Percentiles rank a stretch among this genome's conserved stretches.
Evolutionary conservation across 768 basidiomycete genomes (phyloP).

Genomic region (Leccinum broughii): DNA sequence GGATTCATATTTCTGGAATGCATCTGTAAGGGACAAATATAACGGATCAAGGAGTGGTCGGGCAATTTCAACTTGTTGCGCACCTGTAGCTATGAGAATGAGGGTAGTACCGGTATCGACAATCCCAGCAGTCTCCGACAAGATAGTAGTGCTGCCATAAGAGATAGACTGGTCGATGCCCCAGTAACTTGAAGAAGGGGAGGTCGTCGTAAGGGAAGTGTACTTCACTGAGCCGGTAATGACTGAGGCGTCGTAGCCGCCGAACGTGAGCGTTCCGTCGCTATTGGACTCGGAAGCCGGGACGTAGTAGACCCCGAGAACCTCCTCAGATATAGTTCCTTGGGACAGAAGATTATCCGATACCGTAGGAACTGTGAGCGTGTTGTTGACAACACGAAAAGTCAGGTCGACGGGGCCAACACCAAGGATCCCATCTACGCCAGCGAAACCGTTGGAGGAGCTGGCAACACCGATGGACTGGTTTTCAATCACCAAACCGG

Average conservation of each 20-base stretch:
- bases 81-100: slow-evolving; percentile 30
- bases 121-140: slow-evolving; percentile 19
- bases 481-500: slow-evolving; percentile 1
- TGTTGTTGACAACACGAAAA: slow-evolving; percentile 17
- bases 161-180: slow-evolving; percentile 28
- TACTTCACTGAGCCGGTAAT: slow-evolving; percentile 19
- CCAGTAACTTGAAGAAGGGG: slow-evolving; percentile 29
- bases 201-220: slow-evolving; percentile 23
- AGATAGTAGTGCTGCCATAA: neutral
- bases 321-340: slow-evolving; percentile 25
- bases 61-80: neutral
- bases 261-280: slow-evolving; percentile 29
- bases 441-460: slow-evolving; percentile 5
- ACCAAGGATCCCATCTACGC: slow-evolving; percentile 42
- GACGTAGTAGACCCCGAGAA: slow-evolving; percentile 35
- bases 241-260: slow-evolving; percentile 17
- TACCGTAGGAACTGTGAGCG: slow-evolving; percentile 31
- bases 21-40: slow-evolving; percentile 21
- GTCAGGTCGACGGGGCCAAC: slow-evolving; percentile 37
- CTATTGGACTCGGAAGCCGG: slow-evolving; percentile 23
- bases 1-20: slow-evolving; percentile 25
- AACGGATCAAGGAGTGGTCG: slow-evolving; percentile 7
- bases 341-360: slow-evolving; percentile 35
- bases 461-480: slow-evolving; percentile 41
- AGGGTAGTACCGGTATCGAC: slow-evolving; percentile 28